These are phyloP conservation scores for Neofusicoccum kwambonambiense DNA, from an alignment of 2,329 filamentous ascomycete species.

Conservation along the genomic window DNA sequence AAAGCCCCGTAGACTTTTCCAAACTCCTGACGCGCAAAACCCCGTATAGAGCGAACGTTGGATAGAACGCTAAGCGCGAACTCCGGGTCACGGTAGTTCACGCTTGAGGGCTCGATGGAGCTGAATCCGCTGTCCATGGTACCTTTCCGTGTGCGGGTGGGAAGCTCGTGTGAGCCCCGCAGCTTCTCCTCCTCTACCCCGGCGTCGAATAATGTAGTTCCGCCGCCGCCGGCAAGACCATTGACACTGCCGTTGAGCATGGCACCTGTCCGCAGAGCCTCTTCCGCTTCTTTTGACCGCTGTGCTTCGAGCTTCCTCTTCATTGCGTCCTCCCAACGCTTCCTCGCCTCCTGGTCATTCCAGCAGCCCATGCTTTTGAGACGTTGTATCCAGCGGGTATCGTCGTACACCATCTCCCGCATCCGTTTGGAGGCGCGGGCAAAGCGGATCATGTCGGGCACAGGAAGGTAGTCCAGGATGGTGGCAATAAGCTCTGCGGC, in stretches of 20 bases:
- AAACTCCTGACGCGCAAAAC: conserved; percentile 84
- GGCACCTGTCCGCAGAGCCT: conserved; percentile 37
- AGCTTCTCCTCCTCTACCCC: conserved; percentile 63
- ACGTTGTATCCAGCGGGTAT: conserved; percentile 88
- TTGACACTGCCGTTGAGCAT: conserved; percentile 34
- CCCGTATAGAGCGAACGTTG: conserved; percentile 73
- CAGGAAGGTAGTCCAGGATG: conserved; percentile 85
- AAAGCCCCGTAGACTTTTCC: conserved; percentile 86
- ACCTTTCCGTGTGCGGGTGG: conserved; percentile 24
- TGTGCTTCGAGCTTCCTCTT: conserved; percentile 58
- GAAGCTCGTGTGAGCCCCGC: conserved; percentile 34
- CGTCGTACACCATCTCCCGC: conserved; percentile 98
- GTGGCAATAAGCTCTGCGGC: conserved; percentile 75
- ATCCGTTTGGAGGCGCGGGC: conserved; percentile 81
- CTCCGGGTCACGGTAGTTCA: conserved; percentile 53
- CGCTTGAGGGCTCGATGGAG: conserved; percentile 52
- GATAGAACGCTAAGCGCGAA: conserved; percentile 69
- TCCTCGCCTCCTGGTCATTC: conserved; percentile 84
- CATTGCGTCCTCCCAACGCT: conserved; percentile 71
- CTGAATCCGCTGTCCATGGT: conserved; percentile 72
- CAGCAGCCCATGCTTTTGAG: conserved; percentile 86
- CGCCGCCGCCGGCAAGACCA: conserved; percentile 36
- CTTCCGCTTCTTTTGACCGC: conserved; percentile 41
- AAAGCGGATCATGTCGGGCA: conserved; percentile 80
- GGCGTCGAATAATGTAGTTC: conserved; percentile 70